Percentiles rank a stretch among this genome's conserved stretches.
These are phyloP conservation scores for Ichthyophonus hoferi DNA, from an alignment of 208 protist species.

Conservation along the genomic window DNA sequence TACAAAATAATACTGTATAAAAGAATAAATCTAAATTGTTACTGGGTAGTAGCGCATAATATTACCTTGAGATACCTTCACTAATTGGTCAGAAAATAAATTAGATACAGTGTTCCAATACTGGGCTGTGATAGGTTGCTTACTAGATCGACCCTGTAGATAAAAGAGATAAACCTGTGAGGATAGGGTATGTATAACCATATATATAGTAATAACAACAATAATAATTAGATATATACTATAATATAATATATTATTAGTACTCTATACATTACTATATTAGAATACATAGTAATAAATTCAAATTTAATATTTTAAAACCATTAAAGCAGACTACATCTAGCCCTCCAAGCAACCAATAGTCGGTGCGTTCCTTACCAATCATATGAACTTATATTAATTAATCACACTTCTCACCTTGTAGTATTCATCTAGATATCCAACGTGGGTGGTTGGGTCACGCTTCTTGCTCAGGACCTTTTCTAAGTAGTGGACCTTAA, in stretches of 20 bases:
- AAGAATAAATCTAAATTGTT: not conserved
- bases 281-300: too few species aligned
- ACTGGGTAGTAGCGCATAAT: not conserved
- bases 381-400: too few species aligned
- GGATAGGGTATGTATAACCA: not conserved
- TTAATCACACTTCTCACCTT: not conserved
- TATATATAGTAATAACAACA: not conserved
- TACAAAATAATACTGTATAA: not conserved
- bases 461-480: conserved; percentile 2
- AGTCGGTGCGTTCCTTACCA: too few species aligned
- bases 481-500: not conserved
- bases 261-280: too few species aligned
- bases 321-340: too few species aligned
- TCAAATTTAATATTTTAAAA: too few species aligned
- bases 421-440: not conserved
- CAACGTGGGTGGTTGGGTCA: not conserved
- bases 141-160: not conserved
- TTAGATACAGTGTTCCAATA: not conserved
- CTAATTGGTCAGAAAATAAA: not conserved
- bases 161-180: not conserved
- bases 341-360: too few species aligned
- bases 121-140: not conserved
- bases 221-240: too few species aligned
- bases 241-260: too few species aligned
- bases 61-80: not conserved